Evolutionary conservation across 2,329 filamentous ascomycete species (phyloP).

Genomic region (Hortaea werneckii): DNA sequence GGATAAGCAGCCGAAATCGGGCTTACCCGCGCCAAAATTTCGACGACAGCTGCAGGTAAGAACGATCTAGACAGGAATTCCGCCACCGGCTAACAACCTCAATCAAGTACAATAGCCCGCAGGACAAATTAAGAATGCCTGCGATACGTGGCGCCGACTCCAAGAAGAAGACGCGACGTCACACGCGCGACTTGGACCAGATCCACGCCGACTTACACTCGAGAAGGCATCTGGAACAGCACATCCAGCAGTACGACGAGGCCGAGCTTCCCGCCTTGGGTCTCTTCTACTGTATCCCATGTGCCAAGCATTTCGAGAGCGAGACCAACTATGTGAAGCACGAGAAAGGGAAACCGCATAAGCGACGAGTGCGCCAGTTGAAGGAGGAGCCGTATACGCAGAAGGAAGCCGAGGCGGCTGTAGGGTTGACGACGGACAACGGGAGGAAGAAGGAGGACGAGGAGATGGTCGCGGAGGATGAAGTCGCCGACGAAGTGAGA

Average conservation of each 20-base stretch:
- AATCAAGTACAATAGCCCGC: not conserved
- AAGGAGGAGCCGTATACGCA: constrained; percentile 79
- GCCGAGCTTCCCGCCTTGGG: constrained; percentile 87
- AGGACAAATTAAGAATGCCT: not conserved
- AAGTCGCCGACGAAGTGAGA: constrained; percentile 9
- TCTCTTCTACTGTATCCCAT: constrained; percentile 79
- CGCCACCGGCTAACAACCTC: not conserved
- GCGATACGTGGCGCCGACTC: constrained; percentile 22
- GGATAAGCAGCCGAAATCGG: not conserved
- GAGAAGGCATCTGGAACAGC: constrained; percentile 68
- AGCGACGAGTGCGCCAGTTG: constrained; percentile 76
- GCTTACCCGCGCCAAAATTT: not conserved
- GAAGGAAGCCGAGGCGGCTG: constrained; percentile 71
- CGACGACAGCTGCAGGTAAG: not conserved
- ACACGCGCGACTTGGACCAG: constrained; percentile 78
- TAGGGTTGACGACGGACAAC: constrained; percentile 63
- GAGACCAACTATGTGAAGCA: constrained; percentile 67
- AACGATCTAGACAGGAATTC: not conserved
- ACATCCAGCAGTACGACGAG: constrained; percentile 64
- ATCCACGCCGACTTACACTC: constrained; percentile 72
- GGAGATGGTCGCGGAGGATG: constrained; percentile 11
- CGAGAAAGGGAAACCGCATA: constrained; percentile 82
- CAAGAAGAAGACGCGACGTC: constrained; percentile 38
- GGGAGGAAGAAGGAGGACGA: constrained; percentile 28
- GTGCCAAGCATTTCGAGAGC: constrained; percentile 92